These are phyloP conservation scores for Monilinia vaccinii-corymbosi DNA, from an alignment of 2,329 filamentous ascomycete species.

Conservation along the genomic window DNA sequence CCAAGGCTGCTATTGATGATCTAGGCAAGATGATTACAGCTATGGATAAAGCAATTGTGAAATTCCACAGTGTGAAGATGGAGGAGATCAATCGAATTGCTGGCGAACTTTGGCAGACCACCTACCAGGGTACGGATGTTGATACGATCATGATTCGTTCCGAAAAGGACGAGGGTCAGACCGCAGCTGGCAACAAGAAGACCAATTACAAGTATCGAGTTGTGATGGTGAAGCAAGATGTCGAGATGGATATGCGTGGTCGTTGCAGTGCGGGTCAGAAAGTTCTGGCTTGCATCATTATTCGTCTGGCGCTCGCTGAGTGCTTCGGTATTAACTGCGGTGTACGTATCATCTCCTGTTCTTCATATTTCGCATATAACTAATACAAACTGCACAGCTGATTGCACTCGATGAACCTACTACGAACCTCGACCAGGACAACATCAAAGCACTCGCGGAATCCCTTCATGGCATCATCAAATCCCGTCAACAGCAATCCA, in stretches of 20 bases:
- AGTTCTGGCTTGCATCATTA: conserved; percentile 93
- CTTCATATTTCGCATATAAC: neutral
- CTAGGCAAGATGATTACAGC: conserved; percentile 73
- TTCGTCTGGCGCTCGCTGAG: conserved; percentile 89
- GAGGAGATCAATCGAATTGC: conserved; percentile 94
- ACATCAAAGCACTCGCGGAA: conserved; percentile 81
- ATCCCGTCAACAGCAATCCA: conserved; percentile 71
- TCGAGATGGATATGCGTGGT: conserved; percentile 98
- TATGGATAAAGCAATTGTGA: conserved; percentile 94
- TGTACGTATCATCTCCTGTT: conserved; percentile 25
- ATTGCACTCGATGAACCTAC: conserved; percentile 97
- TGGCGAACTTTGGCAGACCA: conserved; percentile 92
- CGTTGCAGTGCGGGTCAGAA: conserved; percentile 95
- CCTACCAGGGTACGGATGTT: conserved; percentile 94
- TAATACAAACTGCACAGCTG: conserved; percentile 38
- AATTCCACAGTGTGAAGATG: conserved; percentile 95
- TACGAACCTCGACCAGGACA: conserved; percentile 91
- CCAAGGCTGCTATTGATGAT: conserved; percentile 87
- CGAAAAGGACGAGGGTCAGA: conserved; percentile 67
- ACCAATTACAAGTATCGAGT: conserved; percentile 95
- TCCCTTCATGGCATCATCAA: conserved; percentile 83
- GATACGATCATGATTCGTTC: conserved; percentile 94
- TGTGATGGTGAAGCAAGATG: conserved; percentile 94
- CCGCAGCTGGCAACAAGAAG: conserved; percentile 37
- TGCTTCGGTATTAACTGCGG: conserved; percentile 96